Base-by-base conservation (phyloP, 148 eudicot genomes). In the Rhododendron vialii region DNA sequence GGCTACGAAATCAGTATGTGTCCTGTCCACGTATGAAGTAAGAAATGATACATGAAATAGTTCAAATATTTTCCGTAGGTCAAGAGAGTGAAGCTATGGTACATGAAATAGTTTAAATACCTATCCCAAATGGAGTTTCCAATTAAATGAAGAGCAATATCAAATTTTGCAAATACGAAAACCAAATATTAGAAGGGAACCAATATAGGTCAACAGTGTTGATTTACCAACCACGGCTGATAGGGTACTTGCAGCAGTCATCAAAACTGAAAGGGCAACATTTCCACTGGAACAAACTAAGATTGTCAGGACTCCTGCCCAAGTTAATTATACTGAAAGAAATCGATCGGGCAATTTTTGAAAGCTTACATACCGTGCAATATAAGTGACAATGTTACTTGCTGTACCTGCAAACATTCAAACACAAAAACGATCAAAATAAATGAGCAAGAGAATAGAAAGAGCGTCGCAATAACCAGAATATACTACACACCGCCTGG, bases 241-340 rank as follows among this genome's bases (percentile, higher is more conserved):
- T 78, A 95, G 86, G 78, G 97, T 94, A 90, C 98, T 95, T 87
- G 94, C 93, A 65, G 98, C 97, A 26, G 98, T 95, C 98, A 95
- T 94, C 89, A 95, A 77, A 51, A 95, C 98, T 20, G 98, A 95
- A 73, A 94, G 95, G 76, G 98, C 97, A 81, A 95, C 97, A 91
- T 94, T 95, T 87, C 96, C 98, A 36, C 98, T 94, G 94, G 86
- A 86, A 87, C 74, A 86, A 12, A 85, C 69, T 24, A 85, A 86
- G 75, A 38, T 57, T 33, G 48, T 87, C 36, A 86, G 86, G 83
- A 83, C n/a, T 35, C 10, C 43, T 43, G 17, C 53, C 61, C 28
- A 80, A 10, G 33, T 43, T 53, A 75, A 48, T 43, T 57, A 67
- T 61, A 38, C 28, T 45, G 55, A 53, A 15, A 10, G 30, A n/a